phyloP scores from a whole-genome alignment of 345 rosid species.

The Boechera stricta region DNA sequence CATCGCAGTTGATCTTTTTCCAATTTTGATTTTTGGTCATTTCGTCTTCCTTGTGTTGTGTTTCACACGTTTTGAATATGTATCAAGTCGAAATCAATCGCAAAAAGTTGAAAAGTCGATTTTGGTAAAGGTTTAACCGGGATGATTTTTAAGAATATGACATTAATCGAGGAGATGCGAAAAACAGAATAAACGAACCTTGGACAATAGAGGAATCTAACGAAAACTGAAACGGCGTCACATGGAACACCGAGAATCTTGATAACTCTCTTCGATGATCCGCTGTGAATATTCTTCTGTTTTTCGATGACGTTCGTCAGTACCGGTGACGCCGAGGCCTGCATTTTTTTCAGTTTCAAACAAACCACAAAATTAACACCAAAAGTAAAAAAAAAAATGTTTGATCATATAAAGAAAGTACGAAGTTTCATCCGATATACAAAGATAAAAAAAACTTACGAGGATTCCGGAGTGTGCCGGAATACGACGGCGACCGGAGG shows the following conservation, averaged over 20 bases:
- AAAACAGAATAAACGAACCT: constrained; percentile 50
- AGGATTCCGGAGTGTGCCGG: constrained; percentile 70
- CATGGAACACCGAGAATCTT: constrained; percentile 83
- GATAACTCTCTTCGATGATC: constrained; percentile 56
- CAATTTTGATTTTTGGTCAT: constrained; percentile 1
- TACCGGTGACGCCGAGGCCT: constrained; percentile 79
- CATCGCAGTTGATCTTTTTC: neutral
- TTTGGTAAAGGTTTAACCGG: neutral
- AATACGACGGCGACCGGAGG: constrained; percentile 74
- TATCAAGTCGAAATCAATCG: constrained; percentile 5
- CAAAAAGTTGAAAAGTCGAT: neutral
- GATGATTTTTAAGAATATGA: too few relatives aligned
- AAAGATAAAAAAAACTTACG: constrained; percentile 43
- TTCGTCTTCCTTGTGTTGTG: neutral
- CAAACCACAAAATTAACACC: neutral
- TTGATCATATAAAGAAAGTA: neutral
- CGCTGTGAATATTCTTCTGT: constrained; percentile 54
- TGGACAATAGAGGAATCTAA: constrained; percentile 65
- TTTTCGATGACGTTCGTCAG: constrained; percentile 59
- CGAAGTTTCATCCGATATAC: neutral
- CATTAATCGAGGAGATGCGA: too few relatives aligned
- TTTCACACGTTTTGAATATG: constrained; percentile 26
- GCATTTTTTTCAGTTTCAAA: neutral
- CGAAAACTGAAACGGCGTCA: constrained; percentile 74
- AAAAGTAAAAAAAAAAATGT: neutral